Evolutionary conservation across 2,329 filamentous ascomycete species (phyloP).

Genomic region (Paracoccidioides lutzii): DNA sequence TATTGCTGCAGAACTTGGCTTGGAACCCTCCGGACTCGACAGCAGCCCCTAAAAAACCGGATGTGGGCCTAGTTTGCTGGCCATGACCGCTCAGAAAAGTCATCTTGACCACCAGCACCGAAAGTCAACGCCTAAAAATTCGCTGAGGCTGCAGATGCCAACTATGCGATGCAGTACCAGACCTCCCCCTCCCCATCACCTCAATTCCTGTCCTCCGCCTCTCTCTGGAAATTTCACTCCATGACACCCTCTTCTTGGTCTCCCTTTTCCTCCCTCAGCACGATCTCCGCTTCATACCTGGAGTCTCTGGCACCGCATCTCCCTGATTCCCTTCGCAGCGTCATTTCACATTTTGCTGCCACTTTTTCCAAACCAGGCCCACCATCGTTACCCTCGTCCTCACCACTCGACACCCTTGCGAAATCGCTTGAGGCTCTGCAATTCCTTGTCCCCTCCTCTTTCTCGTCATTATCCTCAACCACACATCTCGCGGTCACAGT

Average conservation of each 20-base stretch:
- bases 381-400: not conserved
- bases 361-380: slow-evolving; percentile 8
- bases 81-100: not conserved
- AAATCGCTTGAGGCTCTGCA: not conserved
- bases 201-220: not conserved
- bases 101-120: not conserved
- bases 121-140: not conserved
- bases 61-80: no score
- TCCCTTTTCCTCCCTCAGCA: slow-evolving; percentile 27
- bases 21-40: not conserved
- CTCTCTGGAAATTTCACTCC: slow-evolving; percentile 10
- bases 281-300: slow-evolving; percentile 29
- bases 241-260: slow-evolving; percentile 27
- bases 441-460: not conserved
- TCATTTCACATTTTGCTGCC: not conserved
- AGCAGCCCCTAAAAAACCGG: no score
- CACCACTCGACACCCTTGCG: not conserved
- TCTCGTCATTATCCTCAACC: not conserved
- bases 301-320: slow-evolving; percentile 22
- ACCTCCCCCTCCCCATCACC: not conserved
- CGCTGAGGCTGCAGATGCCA: not conserved
- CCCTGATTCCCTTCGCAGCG: slow-evolving; percentile 10
- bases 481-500: not conserved
- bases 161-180: not conserved
- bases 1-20: not conserved